A percentile compares a stretch with the other conserved stretches of the same genome.
Conservation (phyloP, 1,139 yeast species). For the Candida neerlandica region DNA sequence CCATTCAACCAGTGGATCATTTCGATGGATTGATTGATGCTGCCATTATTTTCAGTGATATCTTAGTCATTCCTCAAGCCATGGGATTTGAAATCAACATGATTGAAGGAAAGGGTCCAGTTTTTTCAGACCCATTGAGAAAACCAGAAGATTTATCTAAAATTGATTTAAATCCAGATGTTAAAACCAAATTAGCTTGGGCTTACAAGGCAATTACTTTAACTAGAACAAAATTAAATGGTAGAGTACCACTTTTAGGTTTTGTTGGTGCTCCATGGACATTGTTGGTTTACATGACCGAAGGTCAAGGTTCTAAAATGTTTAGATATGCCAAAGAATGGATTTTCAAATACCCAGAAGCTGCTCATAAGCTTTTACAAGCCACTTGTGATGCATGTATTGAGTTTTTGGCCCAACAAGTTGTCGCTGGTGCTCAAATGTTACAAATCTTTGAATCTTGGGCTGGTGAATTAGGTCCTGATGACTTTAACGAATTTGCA, state of each 20-base stretch:
- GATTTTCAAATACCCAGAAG: slow-evolving; percentile 79
- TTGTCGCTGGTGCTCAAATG: slow-evolving; percentile 97
- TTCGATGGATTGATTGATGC: slow-evolving; percentile 91
- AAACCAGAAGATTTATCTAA: slow-evolving; percentile 64
- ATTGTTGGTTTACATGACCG: slow-evolving; percentile 92
- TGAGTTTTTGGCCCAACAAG: slow-evolving; percentile 92
- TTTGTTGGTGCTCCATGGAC: slow-evolving; percentile 99
- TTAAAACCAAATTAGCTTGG: slow-evolving; percentile 82
- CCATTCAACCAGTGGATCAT: slow-evolving; percentile 93
- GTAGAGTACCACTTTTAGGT: slow-evolving; percentile 92
- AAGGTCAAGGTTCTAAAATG: slow-evolving; percentile 94
- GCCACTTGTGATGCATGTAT: slow-evolving; percentile 86
- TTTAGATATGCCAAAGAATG: slow-evolving; percentile 91
- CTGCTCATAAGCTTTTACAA: slow-evolving; percentile 70
- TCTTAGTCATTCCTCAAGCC: slow-evolving; percentile 95
- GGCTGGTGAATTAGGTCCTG: slow-evolving; percentile 96
- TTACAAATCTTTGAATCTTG: slow-evolving; percentile 95
- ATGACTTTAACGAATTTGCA: slow-evolving; percentile 83
- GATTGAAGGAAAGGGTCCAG: slow-evolving; percentile 95
- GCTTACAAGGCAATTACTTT: slow-evolving; percentile 89
- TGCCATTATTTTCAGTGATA: slow-evolving; percentile 94
- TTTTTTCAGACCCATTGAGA: slow-evolving; percentile 86
- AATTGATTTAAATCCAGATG: slow-evolving; percentile 66
- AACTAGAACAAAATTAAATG: slow-evolving; percentile 80
- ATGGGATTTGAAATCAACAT: slow-evolving; percentile 95